Evolutionary conservation across 257 asterid genomes (phyloP), one percentile per base, ranked within the genome.

Genomic region (Parsonsia alboflavescens): DNA sequence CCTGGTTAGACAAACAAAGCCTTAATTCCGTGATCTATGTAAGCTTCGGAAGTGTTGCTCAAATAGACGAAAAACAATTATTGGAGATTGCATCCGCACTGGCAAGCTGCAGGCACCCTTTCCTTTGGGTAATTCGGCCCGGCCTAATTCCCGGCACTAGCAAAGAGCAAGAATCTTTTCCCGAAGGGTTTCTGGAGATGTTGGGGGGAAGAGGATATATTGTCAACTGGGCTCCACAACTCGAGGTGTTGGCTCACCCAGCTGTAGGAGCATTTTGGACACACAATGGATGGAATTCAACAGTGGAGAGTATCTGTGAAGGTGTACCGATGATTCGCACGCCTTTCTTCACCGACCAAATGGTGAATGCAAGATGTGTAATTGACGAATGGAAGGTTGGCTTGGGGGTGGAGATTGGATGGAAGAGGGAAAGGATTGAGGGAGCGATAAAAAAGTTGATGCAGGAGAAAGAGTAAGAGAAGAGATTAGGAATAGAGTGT

Each of bases 111-210:
- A 52, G 17, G 7, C 58, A 52, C 28, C 90, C 91, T 0, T 88
- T 88, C 58, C 57, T 88, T 15, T 83, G 85, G 89, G 89, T 83
- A 0, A 72, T 88, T 0, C 78, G 88, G 44, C 85, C 86, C 0
- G 85, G 84, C n/a, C n/a, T n/a, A n/a, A n/a, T n/a, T n/a, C n/a
- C n/a, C n/a, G n/a, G n/a, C n/a, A n/a, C n/a, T n/a, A n/a, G n/a
- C n/a, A n/a, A n/a, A n/a, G n/a, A n/a, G 75, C 24, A 19, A n/a
- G n/a, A n/a, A n/a, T n/a, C n/a, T n/a, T n/a, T n/a, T 13, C 76
- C 42, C 0, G 8, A 1, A 0, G 57, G 15, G 0, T 44, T 57
- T 6, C 26, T 0, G 10, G 76, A 39, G 57, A 58, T 16, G 19
- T 7, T 58, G 1, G 53, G 44, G 0, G 58, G 24, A 44, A 62